A percentile compares a stretch with the other conserved stretches of the same genome.
Conservation (phyloP, 1,284 basidiomycete species). For the Malassezia caprae region DNA sequence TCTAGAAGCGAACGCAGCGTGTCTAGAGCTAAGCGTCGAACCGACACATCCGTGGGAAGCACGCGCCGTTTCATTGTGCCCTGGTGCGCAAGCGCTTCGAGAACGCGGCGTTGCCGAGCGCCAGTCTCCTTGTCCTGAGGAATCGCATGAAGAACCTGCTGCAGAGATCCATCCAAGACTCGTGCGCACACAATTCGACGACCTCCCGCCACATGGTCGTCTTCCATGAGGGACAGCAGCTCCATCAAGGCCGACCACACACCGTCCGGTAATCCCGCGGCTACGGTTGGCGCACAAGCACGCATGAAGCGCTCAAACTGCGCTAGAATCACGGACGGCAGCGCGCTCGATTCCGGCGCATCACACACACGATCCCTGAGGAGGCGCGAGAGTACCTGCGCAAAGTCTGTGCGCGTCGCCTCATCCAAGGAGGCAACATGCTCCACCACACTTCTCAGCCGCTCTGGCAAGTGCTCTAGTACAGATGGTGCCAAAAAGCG, state of each 20-base stretch:
- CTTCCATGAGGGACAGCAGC: constrained; percentile 50
- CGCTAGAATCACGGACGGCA: constrained; percentile 68
- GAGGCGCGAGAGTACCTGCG: not conserved
- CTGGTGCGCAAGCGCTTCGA: constrained; percentile 71
- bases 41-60: constrained; percentile 54
- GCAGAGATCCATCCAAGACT: constrained; percentile 69
- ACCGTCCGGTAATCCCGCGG: constrained; percentile 65
- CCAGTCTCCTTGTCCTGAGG: constrained; percentile 50
- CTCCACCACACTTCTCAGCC: constrained; percentile 5
- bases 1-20: constrained; percentile 76
- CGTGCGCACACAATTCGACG: constrained; percentile 79
- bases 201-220: constrained; percentile 58
- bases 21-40: constrained; percentile 75
- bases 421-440: not conserved
- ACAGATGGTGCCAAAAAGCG: not conserved
- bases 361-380: constrained; percentile 51
- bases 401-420: not conserved
- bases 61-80: constrained; percentile 56
- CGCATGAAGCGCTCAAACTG: constrained; percentile 69
- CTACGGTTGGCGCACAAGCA: constrained; percentile 74
- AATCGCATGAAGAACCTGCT: constrained; percentile 55
- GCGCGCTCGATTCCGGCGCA: constrained; percentile 67
- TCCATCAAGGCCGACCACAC: constrained; percentile 69
- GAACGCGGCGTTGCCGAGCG: constrained; percentile 66
- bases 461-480: not conserved